These are phyloP conservation scores for Diaporthe eres DNA, from an alignment of 2,329 filamentous ascomycete genomes.

Conservation along the genomic window DNA sequence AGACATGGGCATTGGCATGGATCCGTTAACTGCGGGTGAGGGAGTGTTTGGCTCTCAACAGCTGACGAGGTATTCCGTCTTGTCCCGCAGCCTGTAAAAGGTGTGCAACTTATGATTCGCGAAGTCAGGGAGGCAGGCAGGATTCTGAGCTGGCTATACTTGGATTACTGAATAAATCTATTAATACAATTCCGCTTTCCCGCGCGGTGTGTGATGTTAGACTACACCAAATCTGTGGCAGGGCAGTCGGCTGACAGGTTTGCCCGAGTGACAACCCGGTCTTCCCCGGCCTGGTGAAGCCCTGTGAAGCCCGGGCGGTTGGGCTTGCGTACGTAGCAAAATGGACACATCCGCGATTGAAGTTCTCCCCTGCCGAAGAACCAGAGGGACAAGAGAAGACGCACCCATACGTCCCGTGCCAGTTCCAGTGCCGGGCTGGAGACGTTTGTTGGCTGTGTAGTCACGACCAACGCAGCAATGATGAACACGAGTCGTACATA, in stretches of 20 bases:
- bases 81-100: background rate
- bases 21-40: background rate
- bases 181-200: background rate
- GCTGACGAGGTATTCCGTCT: background rate
- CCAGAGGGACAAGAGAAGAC: background rate
- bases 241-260: background rate
- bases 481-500: too few relatives aligned
- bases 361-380: background rate
- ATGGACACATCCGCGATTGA: background rate
- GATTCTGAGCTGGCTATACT: background rate
- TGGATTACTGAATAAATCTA: background rate
- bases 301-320: background rate
- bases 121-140: background rate
- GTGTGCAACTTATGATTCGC: background rate
- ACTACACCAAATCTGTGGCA: background rate
- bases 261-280: constrained; percentile 1
- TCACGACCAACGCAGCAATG: too few relatives aligned
- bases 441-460: background rate
- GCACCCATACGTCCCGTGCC: background rate
- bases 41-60: background rate
- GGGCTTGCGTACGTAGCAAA: background rate
- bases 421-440: background rate
- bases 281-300: background rate
- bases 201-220: background rate
- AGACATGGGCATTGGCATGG: background rate